Conservation (phyloP, 228 moss, liverwort and hornwort genomes). For the Sphagnum fallax region DNA sequence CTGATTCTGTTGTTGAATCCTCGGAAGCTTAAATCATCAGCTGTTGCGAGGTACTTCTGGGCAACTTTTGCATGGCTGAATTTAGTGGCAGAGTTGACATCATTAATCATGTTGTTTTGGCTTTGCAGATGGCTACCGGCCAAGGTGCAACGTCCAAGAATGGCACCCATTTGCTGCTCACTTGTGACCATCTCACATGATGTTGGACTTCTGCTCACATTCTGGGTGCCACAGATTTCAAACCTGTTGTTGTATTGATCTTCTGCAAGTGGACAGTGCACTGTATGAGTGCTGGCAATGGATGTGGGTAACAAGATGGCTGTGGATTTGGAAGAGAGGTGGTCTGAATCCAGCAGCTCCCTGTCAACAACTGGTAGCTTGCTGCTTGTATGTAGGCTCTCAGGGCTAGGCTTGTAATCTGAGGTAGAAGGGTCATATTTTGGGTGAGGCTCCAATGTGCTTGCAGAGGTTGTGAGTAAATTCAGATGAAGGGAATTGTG, state of each 20-base stretch:
- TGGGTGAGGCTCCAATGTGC: too few species aligned
- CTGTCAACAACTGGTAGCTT: not conserved
- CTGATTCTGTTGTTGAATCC: slow-evolving; percentile 11
- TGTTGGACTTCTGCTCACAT: not conserved
- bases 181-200: too few species aligned
- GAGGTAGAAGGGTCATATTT: not conserved
- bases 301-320: slow-evolving; percentile 37
- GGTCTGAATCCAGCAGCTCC: slow-evolving; percentile 11
- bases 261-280: slow-evolving; percentile 16
- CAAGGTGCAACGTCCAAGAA: slow-evolving; percentile 37
- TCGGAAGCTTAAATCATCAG: slow-evolving; percentile 13
- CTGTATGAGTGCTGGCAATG: slow-evolving; percentile 23
- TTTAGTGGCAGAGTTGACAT: slow-evolving; percentile 7
- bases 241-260: slow-evolving; percentile 16
- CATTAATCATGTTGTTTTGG: slow-evolving; percentile 13
- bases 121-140: slow-evolving; percentile 49
- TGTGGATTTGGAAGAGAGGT: slow-evolving; percentile 20
- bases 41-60: not conserved
- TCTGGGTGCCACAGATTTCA: slow-evolving; percentile 20
- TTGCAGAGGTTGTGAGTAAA: too few species aligned
- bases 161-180: slow-evolving; percentile 38
- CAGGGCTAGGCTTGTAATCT: slow-evolving; percentile 2
- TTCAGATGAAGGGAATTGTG: too few species aligned
- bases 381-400: not conserved
- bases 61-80: not conserved